Evolutionary conservation across 768 basidiomycete genomes (phyloP).

Genomic region (Xerocomus spinulosus): DNA sequence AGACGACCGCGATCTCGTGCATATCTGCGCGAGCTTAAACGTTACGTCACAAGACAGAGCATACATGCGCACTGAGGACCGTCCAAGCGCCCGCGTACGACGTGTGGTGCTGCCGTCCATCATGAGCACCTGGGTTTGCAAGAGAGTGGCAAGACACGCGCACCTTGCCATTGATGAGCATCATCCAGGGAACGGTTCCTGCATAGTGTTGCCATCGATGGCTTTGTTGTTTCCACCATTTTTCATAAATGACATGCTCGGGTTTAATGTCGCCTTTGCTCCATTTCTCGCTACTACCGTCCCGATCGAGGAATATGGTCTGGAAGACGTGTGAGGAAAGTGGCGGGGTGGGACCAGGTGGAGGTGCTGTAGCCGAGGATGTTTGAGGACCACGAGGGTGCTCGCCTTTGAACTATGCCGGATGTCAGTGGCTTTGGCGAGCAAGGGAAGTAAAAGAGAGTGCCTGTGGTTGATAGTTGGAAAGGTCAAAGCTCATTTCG

Average conservation of each 20-base stretch:
- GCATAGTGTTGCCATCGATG: not conserved
- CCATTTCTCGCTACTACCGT: not conserved
- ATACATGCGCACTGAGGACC: not conserved
- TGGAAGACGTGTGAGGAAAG: constrained; percentile 1
- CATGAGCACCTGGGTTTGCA: no score
- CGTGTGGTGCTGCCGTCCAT: not conserved
- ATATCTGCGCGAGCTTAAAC: not conserved
- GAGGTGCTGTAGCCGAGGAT: no score
- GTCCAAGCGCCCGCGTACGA: constrained; percentile 2
- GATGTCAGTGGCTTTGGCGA: not conserved
- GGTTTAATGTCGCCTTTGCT: not conserved
- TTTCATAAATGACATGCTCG: not conserved
- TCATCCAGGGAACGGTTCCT: not conserved
- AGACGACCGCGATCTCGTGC: constrained; percentile 2
- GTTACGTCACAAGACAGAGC: not conserved
- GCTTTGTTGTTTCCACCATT: no score
- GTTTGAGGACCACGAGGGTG: not conserved
- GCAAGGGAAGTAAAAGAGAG: not conserved
- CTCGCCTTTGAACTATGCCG: constrained; percentile 2
- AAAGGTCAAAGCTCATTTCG: constrained; percentile 1
- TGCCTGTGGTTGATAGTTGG: constrained; percentile 2
- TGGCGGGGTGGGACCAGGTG: not conserved
- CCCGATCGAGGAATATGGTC: not conserved
- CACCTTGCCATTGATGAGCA: no score
- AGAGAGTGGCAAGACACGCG: no score